These are phyloP conservation scores for Thyridium curvatum DNA, from an alignment of 2,329 filamentous ascomycete genomes.

Conservation along the genomic window DNA sequence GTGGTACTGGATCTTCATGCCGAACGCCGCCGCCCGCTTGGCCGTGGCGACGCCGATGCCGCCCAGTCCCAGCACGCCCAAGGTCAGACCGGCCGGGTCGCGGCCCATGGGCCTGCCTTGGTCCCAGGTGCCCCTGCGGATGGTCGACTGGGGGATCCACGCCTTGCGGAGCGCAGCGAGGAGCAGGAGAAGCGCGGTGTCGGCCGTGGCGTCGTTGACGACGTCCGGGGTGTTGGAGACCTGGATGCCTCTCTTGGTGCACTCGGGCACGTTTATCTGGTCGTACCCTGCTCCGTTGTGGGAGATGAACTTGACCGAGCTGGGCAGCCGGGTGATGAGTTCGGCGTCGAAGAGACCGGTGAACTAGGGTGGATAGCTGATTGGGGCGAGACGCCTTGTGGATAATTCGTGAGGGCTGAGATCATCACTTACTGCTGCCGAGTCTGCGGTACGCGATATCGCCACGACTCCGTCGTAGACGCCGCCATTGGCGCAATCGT, in stretches of 20 bases:
- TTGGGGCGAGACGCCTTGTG: too few species aligned
- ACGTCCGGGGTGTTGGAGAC: constrained; percentile 80
- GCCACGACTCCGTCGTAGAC: too few species aligned
- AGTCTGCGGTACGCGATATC: too few species aligned
- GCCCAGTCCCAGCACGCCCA: constrained; percentile 65
- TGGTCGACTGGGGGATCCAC: too few species aligned
- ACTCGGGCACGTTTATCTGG: too few species aligned
- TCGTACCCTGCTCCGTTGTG: constrained; percentile 43
- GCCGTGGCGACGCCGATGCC: constrained; percentile 61
- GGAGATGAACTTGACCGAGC: constrained; percentile 49
- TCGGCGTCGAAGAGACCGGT: constrained; percentile 69
- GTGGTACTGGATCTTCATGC: constrained; percentile 58
- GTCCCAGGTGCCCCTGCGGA: too few species aligned
- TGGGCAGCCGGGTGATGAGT: constrained; percentile 52
- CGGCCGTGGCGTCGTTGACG: constrained; percentile 78
- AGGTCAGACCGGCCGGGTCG: constrained; percentile 57
- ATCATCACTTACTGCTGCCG: too few species aligned
- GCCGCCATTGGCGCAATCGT: too few species aligned
- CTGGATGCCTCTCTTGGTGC: constrained; percentile 34
- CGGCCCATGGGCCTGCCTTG: constrained; percentile 40
- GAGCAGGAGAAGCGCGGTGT: constrained; percentile 74
- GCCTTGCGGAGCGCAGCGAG: constrained; percentile 67
- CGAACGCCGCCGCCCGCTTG: constrained; percentile 56
- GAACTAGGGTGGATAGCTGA: too few species aligned
- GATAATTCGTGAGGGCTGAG: too few species aligned